Conservation (phyloP, 352 stramenopile genomes). For the Aphanomyces euteiches region DNA sequence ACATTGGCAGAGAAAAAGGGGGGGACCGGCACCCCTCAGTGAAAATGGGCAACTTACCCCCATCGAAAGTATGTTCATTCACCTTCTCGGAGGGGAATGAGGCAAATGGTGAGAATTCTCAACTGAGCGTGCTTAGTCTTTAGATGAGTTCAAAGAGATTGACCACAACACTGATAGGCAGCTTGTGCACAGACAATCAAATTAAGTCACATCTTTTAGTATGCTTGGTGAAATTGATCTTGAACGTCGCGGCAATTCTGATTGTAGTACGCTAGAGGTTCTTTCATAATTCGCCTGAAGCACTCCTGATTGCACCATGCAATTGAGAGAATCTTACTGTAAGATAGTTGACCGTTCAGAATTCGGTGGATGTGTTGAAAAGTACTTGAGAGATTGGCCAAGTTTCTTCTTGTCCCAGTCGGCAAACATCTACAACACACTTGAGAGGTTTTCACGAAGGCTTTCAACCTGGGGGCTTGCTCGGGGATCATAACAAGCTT, state of each 20-base stretch:
- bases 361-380: slow-evolving; percentile 69
- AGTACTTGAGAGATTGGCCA: slow-evolving; percentile 54
- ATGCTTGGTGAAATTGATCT: not conserved
- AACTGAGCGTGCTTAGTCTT: too few relatives aligned
- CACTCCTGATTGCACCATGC: too few relatives aligned
- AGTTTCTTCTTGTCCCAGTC: slow-evolving; percentile 18
- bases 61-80: too few relatives aligned
- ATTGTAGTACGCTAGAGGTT: slow-evolving; percentile 8
- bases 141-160: not conserved
- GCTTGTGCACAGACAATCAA: not conserved
- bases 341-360: slow-evolving; percentile 37
- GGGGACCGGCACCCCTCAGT: too few relatives aligned
- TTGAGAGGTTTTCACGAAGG: too few relatives aligned
- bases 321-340: not conserved
- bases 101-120: too few relatives aligned
- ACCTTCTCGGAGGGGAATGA: too few relatives aligned
- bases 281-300: not conserved
- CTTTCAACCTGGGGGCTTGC: slow-evolving; percentile 47
- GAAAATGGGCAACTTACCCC: too few relatives aligned
- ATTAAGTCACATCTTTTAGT: not conserved
- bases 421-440: slow-evolving; percentile 13
- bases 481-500: slow-evolving; percentile 53
- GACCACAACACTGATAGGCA: not conserved
- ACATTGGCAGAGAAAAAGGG: too few relatives aligned
- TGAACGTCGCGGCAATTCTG: slow-evolving; percentile 13